Evolutionary conservation across 352 stramenopile species (phyloP).

Genomic region (Blastocystis hominis): DNA sequence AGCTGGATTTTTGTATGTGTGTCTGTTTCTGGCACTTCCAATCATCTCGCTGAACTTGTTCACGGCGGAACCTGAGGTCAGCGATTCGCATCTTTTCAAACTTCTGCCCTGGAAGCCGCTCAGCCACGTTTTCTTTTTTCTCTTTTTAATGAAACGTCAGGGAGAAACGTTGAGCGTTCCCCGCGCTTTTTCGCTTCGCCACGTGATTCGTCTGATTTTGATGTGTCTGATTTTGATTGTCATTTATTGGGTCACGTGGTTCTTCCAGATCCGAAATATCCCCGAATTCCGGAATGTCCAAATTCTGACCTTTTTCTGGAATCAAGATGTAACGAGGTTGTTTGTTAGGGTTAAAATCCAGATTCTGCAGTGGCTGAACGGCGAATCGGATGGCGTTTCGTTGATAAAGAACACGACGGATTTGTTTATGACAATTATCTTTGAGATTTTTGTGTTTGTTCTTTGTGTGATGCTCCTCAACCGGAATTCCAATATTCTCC

Average conservation of each 20-base stretch:
- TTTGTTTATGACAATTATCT: conserved; percentile 4
- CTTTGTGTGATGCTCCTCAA: conserved; percentile 24
- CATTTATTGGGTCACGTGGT: background rate
- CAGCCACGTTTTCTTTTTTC: background rate
- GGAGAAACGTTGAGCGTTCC: background rate
- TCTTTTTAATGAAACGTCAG: background rate
- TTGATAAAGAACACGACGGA: background rate
- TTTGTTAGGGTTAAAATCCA: background rate
- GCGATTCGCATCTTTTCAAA: background rate
- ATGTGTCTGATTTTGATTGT: background rate
- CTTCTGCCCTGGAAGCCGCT: conserved; percentile 35
- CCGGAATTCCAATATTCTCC: background rate
- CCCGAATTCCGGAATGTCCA: background rate
- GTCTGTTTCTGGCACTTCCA: conserved; percentile 26
- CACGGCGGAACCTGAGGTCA: background rate
- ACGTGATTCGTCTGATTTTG: background rate
- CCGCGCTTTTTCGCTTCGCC: background rate
- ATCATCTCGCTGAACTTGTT: conserved; percentile 1
- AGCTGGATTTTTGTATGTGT: conserved; percentile 13
- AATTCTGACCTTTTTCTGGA: background rate
- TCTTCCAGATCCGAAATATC: background rate
- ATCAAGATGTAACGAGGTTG: background rate
- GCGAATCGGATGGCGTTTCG: background rate
- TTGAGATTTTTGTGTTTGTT: background rate
- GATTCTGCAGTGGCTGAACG: background rate